These are phyloP conservation scores for Neofusicoccum cordaticola DNA, from an alignment of 2,329 filamentous ascomycete genomes.

Conservation along the genomic window DNA sequence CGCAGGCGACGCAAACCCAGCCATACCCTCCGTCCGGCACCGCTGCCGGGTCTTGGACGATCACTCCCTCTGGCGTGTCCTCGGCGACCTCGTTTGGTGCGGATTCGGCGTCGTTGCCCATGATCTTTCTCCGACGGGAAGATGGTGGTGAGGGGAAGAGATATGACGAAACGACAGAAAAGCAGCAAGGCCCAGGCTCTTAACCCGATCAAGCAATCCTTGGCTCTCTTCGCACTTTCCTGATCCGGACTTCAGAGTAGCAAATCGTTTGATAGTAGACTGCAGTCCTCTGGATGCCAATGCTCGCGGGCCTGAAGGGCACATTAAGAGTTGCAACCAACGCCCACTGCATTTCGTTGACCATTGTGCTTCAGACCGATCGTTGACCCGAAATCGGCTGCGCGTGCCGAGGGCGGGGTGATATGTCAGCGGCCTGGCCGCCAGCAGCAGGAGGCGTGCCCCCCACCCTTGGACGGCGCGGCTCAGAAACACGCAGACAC, in stretches of 20 bases:
- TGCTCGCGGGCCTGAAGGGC: background rate
- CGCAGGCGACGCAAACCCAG: constrained; percentile 32
- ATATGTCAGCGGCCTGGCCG: background rate
- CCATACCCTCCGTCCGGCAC: constrained; percentile 35
- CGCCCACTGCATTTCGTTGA: too few species aligned
- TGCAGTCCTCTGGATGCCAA: too few species aligned
- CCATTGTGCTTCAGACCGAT: too few species aligned
- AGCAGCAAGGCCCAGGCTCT: background rate
- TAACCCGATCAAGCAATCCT: background rate
- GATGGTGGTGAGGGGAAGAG: background rate
- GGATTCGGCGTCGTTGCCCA: background rate
- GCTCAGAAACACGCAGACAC: background rate
- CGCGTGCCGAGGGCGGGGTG: background rate
- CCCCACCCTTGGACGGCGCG: background rate
- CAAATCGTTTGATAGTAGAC: too few species aligned
- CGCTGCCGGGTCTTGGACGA: constrained; percentile 10
- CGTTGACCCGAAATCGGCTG: background rate
- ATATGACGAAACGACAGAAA: background rate
- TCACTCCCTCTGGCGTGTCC: constrained; percentile 16
- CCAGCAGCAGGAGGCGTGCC: background rate
- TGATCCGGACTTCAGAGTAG: too few species aligned
- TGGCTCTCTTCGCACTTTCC: background rate
- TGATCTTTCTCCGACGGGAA: background rate
- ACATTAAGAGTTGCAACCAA: background rate
- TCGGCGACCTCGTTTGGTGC: background rate